Evolutionary conservation across 345 rosid genomes (phyloP).

Genomic region (Physaria fendleri): DNA sequence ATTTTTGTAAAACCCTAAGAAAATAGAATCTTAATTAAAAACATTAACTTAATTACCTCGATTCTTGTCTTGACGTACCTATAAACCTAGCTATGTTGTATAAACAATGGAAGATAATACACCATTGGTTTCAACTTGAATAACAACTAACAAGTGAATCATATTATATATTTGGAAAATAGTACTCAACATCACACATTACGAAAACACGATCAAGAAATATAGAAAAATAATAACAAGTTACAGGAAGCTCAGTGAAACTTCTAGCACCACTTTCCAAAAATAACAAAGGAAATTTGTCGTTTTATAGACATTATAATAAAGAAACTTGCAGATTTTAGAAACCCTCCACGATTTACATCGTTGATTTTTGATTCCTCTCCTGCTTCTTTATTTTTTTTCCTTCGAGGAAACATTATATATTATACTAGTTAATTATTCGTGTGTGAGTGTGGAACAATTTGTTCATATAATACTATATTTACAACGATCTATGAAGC

Average conservation of each 20-base stretch:
- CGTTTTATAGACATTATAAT: constrained; percentile 15
- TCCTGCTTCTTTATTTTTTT: background rate
- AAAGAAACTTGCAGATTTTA: constrained; percentile 20
- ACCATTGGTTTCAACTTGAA: constrained; percentile 18
- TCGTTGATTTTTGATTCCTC: background rate
- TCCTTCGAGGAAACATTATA: background rate
- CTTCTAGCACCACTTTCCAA: constrained; percentile 29
- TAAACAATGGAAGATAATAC: background rate
- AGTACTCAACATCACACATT: constrained; percentile 7
- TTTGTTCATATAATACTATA: constrained; percentile 1
- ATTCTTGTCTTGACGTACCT: background rate
- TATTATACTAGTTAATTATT: background rate
- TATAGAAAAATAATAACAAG: constrained; percentile 14
- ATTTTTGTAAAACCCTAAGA: no score
- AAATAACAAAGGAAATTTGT: constrained; percentile 22
- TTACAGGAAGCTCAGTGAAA: constrained; percentile 26
- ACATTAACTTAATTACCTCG: background rate
- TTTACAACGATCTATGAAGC: background rate
- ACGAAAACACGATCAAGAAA: constrained; percentile 6
- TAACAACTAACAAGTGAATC: background rate
- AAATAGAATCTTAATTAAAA: background rate
- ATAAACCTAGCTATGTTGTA: constrained; percentile 4
- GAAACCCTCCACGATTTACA: constrained; percentile 20
- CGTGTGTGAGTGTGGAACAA: background rate
- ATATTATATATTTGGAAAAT: background rate